Percentiles rank a stretch among this genome's conserved stretches.
Conservation (phyloP, 2,329 filamentous ascomycete genomes). For the Colletotrichum musae region DNA sequence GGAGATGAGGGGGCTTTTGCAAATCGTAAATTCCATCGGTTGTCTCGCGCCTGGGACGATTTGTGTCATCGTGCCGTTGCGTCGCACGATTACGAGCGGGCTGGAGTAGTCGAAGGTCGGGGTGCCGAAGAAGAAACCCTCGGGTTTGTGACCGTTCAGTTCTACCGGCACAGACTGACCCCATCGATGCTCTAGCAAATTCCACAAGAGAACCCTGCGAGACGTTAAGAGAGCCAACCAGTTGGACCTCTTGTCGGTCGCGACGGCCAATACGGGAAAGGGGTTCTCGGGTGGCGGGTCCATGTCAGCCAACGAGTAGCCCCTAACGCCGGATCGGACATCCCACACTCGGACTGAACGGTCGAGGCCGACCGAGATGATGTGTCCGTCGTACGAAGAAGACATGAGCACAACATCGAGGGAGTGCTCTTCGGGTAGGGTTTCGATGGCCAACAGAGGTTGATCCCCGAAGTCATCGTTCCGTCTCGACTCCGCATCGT, state of each 20-base stretch:
- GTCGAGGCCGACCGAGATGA: slow-evolving; percentile 81
- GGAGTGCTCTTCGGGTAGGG: slow-evolving; percentile 73
- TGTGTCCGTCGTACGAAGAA: slow-evolving; percentile 73
- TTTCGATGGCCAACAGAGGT: slow-evolving; percentile 71
- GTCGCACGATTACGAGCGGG: slow-evolving; percentile 72
- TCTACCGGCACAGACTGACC: slow-evolving; percentile 68
- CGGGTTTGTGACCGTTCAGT: slow-evolving; percentile 69
- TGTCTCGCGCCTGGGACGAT: slow-evolving; percentile 63
- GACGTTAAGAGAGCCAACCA: slow-evolving; percentile 78
- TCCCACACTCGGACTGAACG: slow-evolving; percentile 78
- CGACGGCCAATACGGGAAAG: slow-evolving; percentile 74
- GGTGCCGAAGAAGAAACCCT: slow-evolving; percentile 75
- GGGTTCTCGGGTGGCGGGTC: slow-evolving; percentile 59
- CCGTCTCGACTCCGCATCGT: slow-evolving; percentile 62
- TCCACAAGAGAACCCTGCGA: slow-evolving; percentile 74
- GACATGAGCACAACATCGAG: slow-evolving; percentile 79
- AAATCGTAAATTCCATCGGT: slow-evolving; percentile 62
- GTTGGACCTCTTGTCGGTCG: slow-evolving; percentile 74
- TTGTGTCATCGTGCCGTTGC: slow-evolving; percentile 75
- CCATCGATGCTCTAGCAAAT: slow-evolving; percentile 70
- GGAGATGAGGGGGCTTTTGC: slow-evolving; percentile 66
- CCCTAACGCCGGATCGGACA: slow-evolving; percentile 60
- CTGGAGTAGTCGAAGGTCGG: slow-evolving; percentile 54
- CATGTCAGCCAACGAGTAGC: slow-evolving; percentile 59
- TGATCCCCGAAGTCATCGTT: slow-evolving; percentile 63